These are phyloP conservation scores for Lodderomyces oxycetoniae DNA, from an alignment of 1,139 yeast species.

Conservation along the genomic window DNA sequence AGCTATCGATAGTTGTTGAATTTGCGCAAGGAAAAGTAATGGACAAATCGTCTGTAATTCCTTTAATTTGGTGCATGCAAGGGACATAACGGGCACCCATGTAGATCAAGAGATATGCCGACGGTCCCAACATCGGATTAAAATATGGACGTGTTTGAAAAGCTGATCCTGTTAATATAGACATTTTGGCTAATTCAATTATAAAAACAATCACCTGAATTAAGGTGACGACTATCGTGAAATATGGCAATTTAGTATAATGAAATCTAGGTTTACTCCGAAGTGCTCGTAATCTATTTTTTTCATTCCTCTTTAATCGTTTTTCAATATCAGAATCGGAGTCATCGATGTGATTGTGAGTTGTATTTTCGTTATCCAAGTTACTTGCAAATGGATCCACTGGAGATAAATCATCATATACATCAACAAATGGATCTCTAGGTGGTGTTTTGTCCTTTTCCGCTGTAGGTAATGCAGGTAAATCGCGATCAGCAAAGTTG, in stretches of 20 bases:
- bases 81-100: slow-evolving; percentile 74
- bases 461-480: too few relatives aligned
- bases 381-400: too few relatives aligned
- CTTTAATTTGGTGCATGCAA: slow-evolving; percentile 56
- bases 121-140: slow-evolving; percentile 83
- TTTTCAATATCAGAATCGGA: slow-evolving; percentile 11
- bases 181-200: slow-evolving; percentile 63
- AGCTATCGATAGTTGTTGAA: slow-evolving; percentile 51
- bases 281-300: slow-evolving; percentile 24
- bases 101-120: slow-evolving; percentile 58
- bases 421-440: too few relatives aligned
- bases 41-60: slow-evolving; percentile 46
- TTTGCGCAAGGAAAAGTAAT: slow-evolving; percentile 66
- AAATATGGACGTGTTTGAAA: slow-evolving; percentile 68
- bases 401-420: too few relatives aligned
- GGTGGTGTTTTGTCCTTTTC: too few relatives aligned
- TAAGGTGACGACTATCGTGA: slow-evolving; percentile 42
- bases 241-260: slow-evolving; percentile 43
- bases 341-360: slow-evolving; percentile 1
- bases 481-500: too few relatives aligned
- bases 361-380: slow-evolving; percentile 4
- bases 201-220: slow-evolving; percentile 59
- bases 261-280: slow-evolving; percentile 37
- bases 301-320: slow-evolving; percentile 23
- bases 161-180: slow-evolving; percentile 58